Percentiles rank a stretch among this genome's conserved stretches.
These are phyloP conservation scores for Thelonectria discophora DNA, from an alignment of 2,329 filamentous ascomycete species.

Conservation along the genomic window DNA sequence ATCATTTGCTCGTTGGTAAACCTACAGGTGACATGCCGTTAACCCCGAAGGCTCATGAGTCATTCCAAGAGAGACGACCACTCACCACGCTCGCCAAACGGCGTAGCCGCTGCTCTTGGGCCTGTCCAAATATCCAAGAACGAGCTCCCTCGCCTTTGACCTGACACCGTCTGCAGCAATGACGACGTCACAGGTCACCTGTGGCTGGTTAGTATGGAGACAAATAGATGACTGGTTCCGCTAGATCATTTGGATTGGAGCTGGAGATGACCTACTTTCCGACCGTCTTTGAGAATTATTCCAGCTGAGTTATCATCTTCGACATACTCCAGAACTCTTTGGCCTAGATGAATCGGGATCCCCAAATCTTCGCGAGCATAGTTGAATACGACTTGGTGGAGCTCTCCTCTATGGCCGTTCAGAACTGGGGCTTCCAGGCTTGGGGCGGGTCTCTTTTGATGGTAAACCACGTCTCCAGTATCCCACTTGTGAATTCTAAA, in stretches of 20 bases:
- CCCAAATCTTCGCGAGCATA: slow-evolving; percentile 62
- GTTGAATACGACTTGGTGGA: slow-evolving; percentile 67
- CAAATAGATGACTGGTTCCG: neutral
- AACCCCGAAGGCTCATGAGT: too few relatives aligned
- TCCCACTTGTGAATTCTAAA: slow-evolving; percentile 71
- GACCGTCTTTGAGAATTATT: slow-evolving; percentile 9
- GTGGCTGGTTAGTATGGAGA: neutral
- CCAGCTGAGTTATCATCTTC: slow-evolving; percentile 49
- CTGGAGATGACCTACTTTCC: neutral
- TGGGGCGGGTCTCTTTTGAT: slow-evolving; percentile 54
- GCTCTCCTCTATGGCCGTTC: slow-evolving; percentile 68
- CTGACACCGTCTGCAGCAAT: slow-evolving; percentile 65
- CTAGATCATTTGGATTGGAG: neutral
- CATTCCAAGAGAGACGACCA: neutral
- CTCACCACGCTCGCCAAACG: slow-evolving; percentile 63
- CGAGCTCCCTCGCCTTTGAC: slow-evolving; percentile 39
- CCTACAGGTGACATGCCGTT: slow-evolving; percentile 6
- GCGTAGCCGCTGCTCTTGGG: slow-evolving; percentile 55
- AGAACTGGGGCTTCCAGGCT: slow-evolving; percentile 46
- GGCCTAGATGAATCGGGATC: slow-evolving; percentile 64
- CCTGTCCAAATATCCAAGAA: slow-evolving; percentile 21
- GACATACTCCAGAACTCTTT: slow-evolving; percentile 62
- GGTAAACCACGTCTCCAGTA: slow-evolving; percentile 66
- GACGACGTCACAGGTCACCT: slow-evolving; percentile 58
- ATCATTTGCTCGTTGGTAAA: slow-evolving; percentile 59